phyloP scores from a whole-genome alignment of 75 land plant species.

The Picea glauca region DNA sequence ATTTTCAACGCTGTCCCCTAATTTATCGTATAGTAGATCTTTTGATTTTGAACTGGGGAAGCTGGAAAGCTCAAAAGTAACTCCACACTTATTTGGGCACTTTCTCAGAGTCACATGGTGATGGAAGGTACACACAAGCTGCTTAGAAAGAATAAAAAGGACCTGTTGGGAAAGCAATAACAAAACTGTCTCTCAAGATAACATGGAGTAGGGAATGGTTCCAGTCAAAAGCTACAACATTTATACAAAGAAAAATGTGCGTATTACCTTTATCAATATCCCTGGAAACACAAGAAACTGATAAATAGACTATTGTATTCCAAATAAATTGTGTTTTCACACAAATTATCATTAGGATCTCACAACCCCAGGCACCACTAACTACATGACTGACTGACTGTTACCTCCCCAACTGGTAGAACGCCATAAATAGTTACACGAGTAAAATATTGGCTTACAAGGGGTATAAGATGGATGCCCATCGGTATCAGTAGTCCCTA shows the following conservation, averaged over 20 bases:
- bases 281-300: background rate
- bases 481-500: background rate
- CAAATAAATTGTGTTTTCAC: background rate
- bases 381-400: background rate
- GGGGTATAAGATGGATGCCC: background rate
- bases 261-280: background rate
- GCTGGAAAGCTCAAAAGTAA: too few relatives aligned
- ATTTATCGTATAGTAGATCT: too few relatives aligned
- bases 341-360: background rate
- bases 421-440: background rate
- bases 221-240: background rate
- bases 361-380: background rate
- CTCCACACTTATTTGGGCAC: too few relatives aligned
- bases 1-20: too few relatives aligned
- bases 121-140: too few relatives aligned
- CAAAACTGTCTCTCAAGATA: background rate
- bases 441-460: background rate
- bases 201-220: background rate
- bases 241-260: background rate
- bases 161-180: background rate
- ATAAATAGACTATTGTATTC: background rate
- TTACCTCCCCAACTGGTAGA: background rate
- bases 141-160: background rate
- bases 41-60: too few relatives aligned
- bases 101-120: too few relatives aligned